Base-by-base conservation (phyloP, 2,329 filamentous ascomycete species). In the Ophiostoma quercus region DNA sequence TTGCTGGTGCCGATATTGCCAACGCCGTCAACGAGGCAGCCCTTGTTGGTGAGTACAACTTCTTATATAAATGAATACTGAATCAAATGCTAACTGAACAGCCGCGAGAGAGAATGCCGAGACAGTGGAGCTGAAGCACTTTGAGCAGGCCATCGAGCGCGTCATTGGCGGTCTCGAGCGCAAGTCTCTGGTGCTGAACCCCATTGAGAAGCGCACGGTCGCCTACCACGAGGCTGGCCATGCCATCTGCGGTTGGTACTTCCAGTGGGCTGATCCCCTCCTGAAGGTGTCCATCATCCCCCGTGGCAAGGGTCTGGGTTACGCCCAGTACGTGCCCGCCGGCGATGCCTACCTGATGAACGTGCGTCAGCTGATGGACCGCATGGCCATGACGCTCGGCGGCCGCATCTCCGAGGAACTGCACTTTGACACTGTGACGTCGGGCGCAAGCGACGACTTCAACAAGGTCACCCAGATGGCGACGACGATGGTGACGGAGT, bases 241-340 rank as follows among this genome's bases (percentile, higher is more conserved):
- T 79, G 95, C 95, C 73, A 96, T 99, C 78, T 99, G 95, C 79
- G 95, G 95, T 71, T 99, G 95, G 95, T 99, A 90, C 84, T 92
- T 99, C 82, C 88, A 92, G 80, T 93, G 91, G 79, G 95, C 95
- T n/a, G 95, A 99, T 77, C 95, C 95, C 22, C 87, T 99, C 3
- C 89, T 99, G 71, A 99, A 99, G 83, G 95, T 99, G 63, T 97
- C 94, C 71, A 99, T 99, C 80, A 98, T 99, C 76, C 95, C 95
- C 22, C 93, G 95, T 77, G 95, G 94, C 70, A 91, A 95, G 79
- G 95, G 93, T 47, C 84, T 99, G 19, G 95, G 95, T 9, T 99
- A 99, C 78, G 95, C 95, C 1, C 95, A 99, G 80, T 98, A 98
- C 79, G 86, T 99, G n/a, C 95, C 95, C 0, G 85, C 90, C 29